Evolutionary conservation across 2,329 filamentous ascomycete species (phyloP).

Genomic region (Penicillium oxalicum): DNA sequence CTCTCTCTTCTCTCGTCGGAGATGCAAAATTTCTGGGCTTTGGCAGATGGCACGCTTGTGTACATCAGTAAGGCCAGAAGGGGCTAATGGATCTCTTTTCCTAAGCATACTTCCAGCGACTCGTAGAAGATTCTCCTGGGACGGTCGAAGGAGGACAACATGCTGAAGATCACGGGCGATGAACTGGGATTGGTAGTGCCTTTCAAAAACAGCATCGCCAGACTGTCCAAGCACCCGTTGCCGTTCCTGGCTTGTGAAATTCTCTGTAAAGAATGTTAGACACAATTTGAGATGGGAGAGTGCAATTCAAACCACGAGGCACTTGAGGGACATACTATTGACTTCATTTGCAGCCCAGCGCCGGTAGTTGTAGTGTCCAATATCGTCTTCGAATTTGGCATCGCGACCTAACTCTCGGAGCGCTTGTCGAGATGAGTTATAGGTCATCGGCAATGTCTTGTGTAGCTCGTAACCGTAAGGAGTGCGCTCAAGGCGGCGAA

Average conservation of each 20-base stretch:
- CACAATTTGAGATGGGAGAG: too few relatives aligned
- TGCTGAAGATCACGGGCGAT: slow-evolving; percentile 22
- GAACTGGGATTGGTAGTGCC: slow-evolving; percentile 24
- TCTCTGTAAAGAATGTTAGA: too few relatives aligned
- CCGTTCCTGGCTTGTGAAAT: slow-evolving; percentile 25
- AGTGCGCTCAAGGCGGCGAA: slow-evolving; percentile 21
- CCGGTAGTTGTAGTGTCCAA: slow-evolving; percentile 26
- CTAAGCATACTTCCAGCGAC: slow-evolving; percentile 22
- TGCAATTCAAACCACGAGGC: too few relatives aligned
- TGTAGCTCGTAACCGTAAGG: slow-evolving; percentile 20
- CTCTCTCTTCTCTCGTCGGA: slow-evolving; percentile 23
- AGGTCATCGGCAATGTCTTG: slow-evolving; percentile 21
- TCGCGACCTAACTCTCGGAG: slow-evolving; percentile 22
- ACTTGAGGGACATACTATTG: slow-evolving; percentile 17
- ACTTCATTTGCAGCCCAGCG: slow-evolving; percentile 25
- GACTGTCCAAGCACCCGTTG: slow-evolving; percentile 24
- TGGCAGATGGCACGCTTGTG: slow-evolving; percentile 16
- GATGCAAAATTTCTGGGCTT: slow-evolving; percentile 17
- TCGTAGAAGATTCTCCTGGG: slow-evolving; percentile 20
- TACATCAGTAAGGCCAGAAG: slow-evolving; percentile 17
- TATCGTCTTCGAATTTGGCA: slow-evolving; percentile 23
- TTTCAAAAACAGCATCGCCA: slow-evolving; percentile 22
- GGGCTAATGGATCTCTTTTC: slow-evolving; percentile 19
- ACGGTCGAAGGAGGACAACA: slow-evolving; percentile 23
- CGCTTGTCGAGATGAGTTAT: slow-evolving; percentile 21